Evolutionary conservation across 164 flowering plant species (phyloP).

Genomic region (Annona squamosa): DNA sequence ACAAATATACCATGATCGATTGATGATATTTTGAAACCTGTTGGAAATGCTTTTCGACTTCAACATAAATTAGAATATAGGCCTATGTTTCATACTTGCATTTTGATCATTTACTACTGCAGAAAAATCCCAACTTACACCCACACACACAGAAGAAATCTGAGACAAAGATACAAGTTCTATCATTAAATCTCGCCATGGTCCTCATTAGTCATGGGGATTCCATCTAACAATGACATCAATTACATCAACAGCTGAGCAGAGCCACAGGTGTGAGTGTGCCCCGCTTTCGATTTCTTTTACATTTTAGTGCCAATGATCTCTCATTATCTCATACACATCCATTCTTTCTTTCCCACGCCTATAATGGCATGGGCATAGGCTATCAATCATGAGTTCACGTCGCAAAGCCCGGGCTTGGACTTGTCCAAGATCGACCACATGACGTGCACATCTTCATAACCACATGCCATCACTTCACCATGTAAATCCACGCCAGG

Average conservation of each 20-base stretch:
- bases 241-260: conserved; percentile 1
- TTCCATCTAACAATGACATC: conserved; percentile 15
- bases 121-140: too few species aligned
- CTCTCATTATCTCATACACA: background rate
- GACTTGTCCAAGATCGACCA: conserved; percentile 76
- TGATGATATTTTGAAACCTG: too few species aligned
- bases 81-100: too few species aligned
- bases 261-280: background rate
- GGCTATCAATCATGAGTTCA: background rate
- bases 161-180: background rate
- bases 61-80: too few species aligned
- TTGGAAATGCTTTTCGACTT: too few species aligned
- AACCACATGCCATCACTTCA: conserved; percentile 80
- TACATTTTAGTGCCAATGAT: background rate
- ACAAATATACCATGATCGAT: too few species aligned
- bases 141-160: too few species aligned
- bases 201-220: conserved; percentile 32
- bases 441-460: conserved; percentile 85
- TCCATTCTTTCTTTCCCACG: background rate
- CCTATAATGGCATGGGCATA: background rate
- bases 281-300: background rate
- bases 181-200: conserved; percentile 35
- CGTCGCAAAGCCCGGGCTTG: conserved; percentile 23
- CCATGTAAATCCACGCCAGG: conserved; percentile 49
- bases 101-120: too few species aligned